A percentile compares a stretch with the other conserved stretches of the same genome.
These are phyloP conservation scores for Perkinsus olseni DNA, from an alignment of 169 alveolate species.

Conservation along the genomic window DNA sequence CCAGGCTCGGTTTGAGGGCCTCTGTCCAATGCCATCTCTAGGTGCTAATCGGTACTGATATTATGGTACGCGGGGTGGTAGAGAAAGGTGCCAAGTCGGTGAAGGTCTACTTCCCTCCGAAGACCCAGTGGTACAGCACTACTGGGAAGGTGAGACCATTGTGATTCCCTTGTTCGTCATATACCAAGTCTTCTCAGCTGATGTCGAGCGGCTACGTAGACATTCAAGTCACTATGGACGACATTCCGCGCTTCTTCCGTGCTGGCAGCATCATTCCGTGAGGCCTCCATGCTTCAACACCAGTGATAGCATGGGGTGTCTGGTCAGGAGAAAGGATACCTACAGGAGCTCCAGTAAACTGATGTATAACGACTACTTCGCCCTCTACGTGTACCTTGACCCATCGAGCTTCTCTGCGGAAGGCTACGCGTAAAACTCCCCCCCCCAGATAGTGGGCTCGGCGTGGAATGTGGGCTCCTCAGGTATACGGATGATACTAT, in stretches of 20 bases:
- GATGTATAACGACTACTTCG: background rate
- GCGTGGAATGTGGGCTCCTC: background rate
- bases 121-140: background rate
- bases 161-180: background rate
- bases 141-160: background rate
- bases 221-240: background rate
- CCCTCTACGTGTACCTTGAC: background rate
- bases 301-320: background rate
- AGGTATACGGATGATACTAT: background rate
- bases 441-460: background rate
- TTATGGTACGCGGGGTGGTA: background rate
- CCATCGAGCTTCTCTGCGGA: background rate
- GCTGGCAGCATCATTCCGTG: background rate
- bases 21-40: background rate
- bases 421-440: background rate
- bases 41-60: background rate
- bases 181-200: background rate
- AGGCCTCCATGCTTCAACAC: background rate
- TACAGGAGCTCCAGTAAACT: background rate
- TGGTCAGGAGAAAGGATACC: background rate
- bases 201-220: background rate
- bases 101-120: background rate
- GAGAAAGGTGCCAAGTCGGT: background rate
- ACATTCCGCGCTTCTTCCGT: background rate
- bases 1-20: background rate